Evolutionary conservation across 345 rosid genomes (phyloP).

Genomic region (Hibiscus mutabilis): DNA sequence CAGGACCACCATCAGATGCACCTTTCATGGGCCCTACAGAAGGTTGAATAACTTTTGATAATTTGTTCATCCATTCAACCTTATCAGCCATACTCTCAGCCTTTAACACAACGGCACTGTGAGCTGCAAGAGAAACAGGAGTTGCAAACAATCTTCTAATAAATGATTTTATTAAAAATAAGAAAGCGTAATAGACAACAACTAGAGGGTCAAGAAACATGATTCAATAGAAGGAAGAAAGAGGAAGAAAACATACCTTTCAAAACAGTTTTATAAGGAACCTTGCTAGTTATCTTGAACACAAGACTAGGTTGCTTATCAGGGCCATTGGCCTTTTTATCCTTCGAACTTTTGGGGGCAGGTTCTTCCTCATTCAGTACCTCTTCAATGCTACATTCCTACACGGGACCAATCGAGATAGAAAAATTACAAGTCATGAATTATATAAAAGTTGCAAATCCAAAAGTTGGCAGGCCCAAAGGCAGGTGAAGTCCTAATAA

Average conservation of each 20-base stretch:
- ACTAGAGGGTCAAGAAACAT: background rate
- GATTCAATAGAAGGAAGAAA: background rate
- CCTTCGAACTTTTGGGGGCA: slow-evolving; percentile 65
- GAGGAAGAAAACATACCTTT: slow-evolving; percentile 38
- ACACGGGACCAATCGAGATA: slow-evolving; percentile 9
- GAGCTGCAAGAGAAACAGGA: slow-evolving; percentile 44
- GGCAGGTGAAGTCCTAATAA: background rate
- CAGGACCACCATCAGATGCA: slow-evolving; percentile 30
- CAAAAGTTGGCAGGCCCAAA: background rate
- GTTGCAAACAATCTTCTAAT: background rate
- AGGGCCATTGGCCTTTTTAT: slow-evolving; percentile 88
- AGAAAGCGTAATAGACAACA: background rate
- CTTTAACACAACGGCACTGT: slow-evolving; percentile 71
- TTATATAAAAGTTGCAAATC: background rate
- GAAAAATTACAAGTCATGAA: background rate
- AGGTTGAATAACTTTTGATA: slow-evolving; percentile 59
- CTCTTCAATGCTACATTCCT: slow-evolving; percentile 92
- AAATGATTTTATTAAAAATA: background rate
- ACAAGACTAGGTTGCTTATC: slow-evolving; percentile 62
- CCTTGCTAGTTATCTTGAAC: slow-evolving; percentile 82
- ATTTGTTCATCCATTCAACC: slow-evolving; percentile 77
- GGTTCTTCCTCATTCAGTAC: slow-evolving; percentile 69
- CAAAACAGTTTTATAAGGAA: slow-evolving; percentile 83
- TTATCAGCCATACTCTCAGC: slow-evolving; percentile 85
- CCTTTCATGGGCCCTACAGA: slow-evolving; percentile 55